Percentiles rank a stretch among this genome's conserved stretches.
These are phyloP conservation scores for Petunia hybrid DNA, from an alignment of 305 asterid species.

Conservation along the genomic window DNA sequence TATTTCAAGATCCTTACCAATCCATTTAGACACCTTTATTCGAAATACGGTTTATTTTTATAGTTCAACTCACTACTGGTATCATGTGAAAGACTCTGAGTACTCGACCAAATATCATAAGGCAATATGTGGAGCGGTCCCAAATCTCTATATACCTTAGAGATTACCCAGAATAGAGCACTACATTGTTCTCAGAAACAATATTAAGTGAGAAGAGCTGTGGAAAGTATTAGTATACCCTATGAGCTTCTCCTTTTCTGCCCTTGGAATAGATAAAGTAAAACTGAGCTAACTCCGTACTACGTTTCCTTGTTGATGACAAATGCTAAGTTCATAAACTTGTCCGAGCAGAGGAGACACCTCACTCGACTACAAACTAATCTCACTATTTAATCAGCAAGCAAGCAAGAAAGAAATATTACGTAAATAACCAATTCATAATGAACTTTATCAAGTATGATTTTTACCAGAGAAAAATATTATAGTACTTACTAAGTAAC, in stretches of 20 bases:
- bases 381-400: not conserved
- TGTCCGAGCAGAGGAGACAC: not conserved
- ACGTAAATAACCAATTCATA: too few species aligned
- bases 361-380: slow-evolving; percentile 35
- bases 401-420: too few species aligned
- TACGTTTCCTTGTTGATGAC: not conserved
- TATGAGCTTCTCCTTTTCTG: not conserved
- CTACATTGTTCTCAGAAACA: not conserved
- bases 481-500: too few species aligned
- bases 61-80: too few species aligned
- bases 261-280: slow-evolving; percentile 9
- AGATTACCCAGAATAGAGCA: too few species aligned
- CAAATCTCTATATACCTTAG: too few species aligned
- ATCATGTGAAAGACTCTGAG: too few species aligned
- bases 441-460: too few species aligned
- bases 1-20: not conserved
- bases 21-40: not conserved
- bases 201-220: not conserved
- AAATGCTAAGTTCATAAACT: slow-evolving; percentile 13
- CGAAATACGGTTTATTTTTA: not conserved
- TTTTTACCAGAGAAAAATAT: too few species aligned
- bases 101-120: too few species aligned
- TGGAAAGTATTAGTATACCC: not conserved
- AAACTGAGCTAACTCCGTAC: not conserved
- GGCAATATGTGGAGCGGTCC: too few species aligned